Conservation (phyloP, 306 rosid species). For the Rosa chinensis region DNA sequence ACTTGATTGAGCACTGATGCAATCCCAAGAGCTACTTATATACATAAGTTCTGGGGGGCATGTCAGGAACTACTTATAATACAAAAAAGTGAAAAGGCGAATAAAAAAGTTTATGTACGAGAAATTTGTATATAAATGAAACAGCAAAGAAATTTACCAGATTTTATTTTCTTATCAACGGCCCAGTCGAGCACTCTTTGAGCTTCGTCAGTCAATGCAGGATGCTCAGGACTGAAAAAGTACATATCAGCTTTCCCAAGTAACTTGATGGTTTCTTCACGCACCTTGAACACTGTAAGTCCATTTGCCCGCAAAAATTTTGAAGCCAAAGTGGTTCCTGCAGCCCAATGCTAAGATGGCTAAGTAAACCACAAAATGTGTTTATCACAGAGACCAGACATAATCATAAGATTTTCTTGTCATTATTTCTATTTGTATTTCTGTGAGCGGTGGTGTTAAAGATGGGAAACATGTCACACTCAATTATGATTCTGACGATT, state of each 20-base stretch:
- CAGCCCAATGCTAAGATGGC: slow-evolving; percentile 8
- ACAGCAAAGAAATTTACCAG: slow-evolving; percentile 44
- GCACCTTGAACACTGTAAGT: slow-evolving; percentile 58
- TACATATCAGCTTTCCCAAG: slow-evolving; percentile 51
- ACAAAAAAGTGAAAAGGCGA: not conserved
- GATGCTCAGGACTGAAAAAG: slow-evolving; percentile 58
- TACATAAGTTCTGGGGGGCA: not conserved
- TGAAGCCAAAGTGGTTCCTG: slow-evolving; percentile 67
- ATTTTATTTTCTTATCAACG: slow-evolving; percentile 51
- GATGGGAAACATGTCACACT: not conserved
- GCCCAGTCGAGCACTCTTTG: slow-evolving; percentile 80
- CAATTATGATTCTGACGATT: not conserved
- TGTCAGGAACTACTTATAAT: not conserved
- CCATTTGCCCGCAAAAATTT: slow-evolving; percentile 58
- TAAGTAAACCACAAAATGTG: slow-evolving; percentile 6
- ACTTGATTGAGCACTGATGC: not conserved
- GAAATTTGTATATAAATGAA: slow-evolving; percentile 13
- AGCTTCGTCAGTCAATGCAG: slow-evolving; percentile 64
- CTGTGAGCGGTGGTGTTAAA: not conserved
- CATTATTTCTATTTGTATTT: not conserved
- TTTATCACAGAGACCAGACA: not conserved
- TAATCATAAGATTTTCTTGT: not conserved
- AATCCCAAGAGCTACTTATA: not conserved
- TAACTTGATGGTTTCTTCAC: slow-evolving; percentile 57
- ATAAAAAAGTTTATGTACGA: not conserved